Conservation (phyloP, 257 asterid genomes). For the Jacaranda copaia region DNA sequence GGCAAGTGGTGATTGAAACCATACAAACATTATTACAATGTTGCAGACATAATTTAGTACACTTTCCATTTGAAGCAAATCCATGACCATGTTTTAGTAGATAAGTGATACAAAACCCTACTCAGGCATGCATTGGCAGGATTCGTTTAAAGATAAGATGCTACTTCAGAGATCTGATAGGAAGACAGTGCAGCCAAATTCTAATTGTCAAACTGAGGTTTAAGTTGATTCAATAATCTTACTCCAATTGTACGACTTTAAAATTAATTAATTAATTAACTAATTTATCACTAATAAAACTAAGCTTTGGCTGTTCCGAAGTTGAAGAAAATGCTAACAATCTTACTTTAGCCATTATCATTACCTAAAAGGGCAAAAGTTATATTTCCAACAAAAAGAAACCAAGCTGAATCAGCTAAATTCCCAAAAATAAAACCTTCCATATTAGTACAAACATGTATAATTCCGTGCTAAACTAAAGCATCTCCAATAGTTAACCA, state of each 20-base stretch:
- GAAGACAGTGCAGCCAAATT: background rate
- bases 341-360: background rate
- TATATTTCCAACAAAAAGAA: conserved; percentile 7
- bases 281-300: no score
- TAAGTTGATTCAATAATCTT: background rate
- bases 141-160: background rate
- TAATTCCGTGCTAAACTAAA: conserved; percentile 21
- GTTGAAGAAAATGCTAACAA: background rate
- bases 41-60: background rate
- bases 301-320: background rate
- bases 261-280: no score
- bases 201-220: conserved; percentile 5
- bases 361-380: conserved; percentile 25
- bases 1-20: background rate
- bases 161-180: no score
- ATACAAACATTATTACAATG: background rate
- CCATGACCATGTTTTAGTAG: background rate
- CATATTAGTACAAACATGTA: conserved; percentile 39
- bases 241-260: no score
- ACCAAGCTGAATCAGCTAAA: conserved; percentile 6
- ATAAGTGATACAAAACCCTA: background rate
- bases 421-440: conserved; percentile 35
- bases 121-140: no score
- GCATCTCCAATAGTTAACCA: background rate
- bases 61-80: background rate